Percentiles rank a stretch among this genome's conserved stretches.
phyloP scores from a whole-genome alignment of 2,329 filamentous ascomycete species.

The Penicillium sp. region DNA sequence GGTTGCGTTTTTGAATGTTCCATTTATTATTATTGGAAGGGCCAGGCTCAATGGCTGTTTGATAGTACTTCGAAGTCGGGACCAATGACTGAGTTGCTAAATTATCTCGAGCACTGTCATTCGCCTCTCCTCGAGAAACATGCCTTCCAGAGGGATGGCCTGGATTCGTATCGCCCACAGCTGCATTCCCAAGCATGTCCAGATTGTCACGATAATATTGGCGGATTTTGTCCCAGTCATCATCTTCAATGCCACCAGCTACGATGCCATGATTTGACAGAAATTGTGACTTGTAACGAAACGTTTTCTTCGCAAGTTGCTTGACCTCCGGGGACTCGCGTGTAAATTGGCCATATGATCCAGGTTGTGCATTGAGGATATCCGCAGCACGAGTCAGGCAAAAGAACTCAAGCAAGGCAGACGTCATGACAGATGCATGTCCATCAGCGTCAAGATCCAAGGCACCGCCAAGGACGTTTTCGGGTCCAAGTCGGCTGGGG shows the following conservation, averaged over 20 bases:
- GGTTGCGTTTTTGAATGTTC: constrained; percentile 19
- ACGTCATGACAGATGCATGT: constrained; percentile 41
- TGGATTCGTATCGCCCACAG: constrained; percentile 32
- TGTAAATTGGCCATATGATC: constrained; percentile 32
- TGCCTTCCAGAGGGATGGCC: constrained; percentile 20
- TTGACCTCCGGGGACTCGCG: constrained; percentile 41
- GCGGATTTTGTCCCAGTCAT: constrained; percentile 32
- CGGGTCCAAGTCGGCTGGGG: constrained; percentile 20
- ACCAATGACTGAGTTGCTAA: constrained; percentile 5
- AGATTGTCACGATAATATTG: constrained; percentile 43
- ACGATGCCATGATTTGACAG: constrained; percentile 40
- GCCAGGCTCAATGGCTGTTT: constrained; percentile 11
- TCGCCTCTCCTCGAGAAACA: constrained; percentile 19
- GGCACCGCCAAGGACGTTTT: constrained; percentile 11
- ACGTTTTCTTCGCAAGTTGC: constrained; percentile 39
- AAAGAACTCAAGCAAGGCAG: constrained; percentile 44
- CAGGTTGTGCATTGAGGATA: constrained; percentile 38
- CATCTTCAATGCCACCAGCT: constrained; percentile 35
- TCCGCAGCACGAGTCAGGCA: constrained; percentile 42
- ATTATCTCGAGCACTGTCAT: constrained; percentile 19
- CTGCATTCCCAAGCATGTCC: constrained; percentile 36
- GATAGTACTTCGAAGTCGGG: constrained; percentile 18
- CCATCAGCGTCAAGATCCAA: constrained; percentile 31
- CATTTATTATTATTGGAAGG: constrained; percentile 12
- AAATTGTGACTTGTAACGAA: constrained; percentile 40